These are phyloP conservation scores for Globisporangium iwayamae DNA, from an alignment of 352 stramenopile genomes.

Conservation along the genomic window DNA sequence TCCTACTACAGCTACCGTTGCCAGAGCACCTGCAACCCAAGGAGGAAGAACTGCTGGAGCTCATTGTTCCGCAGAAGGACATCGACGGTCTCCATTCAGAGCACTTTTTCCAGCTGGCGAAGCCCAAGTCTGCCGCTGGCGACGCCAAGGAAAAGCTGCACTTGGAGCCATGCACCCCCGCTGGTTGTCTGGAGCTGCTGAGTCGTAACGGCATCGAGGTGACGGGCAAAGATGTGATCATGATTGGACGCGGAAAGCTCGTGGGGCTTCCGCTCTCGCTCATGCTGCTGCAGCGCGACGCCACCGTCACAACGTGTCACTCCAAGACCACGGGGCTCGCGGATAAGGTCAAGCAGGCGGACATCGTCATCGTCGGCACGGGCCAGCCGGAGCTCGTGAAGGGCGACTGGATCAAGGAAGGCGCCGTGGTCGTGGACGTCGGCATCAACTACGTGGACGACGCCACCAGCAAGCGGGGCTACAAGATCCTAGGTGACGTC, in stretches of 20 bases:
- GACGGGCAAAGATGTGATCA: conserved; percentile 93
- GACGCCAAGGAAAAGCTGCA: conserved; percentile 35
- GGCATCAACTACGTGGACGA: conserved; percentile 98
- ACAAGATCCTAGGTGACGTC: conserved; percentile 97
- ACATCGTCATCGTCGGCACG: conserved; percentile 96
- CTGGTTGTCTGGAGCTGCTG: conserved; percentile 73
- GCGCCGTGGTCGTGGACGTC: conserved; percentile 98
- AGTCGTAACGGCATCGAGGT: conserved; percentile 82
- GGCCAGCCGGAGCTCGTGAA: conserved; percentile 94
- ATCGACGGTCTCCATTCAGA: conserved; percentile 98
- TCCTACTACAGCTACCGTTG: conserved; percentile 93
- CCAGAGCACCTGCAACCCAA: conserved; percentile 52
- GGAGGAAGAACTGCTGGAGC: conserved; percentile 90
- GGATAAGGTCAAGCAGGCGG: conserved; percentile 72
- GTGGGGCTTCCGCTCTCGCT: conserved; percentile 96
- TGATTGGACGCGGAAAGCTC: conserved; percentile 96
- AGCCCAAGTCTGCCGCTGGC: conserved; percentile 16
- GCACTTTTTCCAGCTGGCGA: conserved; percentile 93
- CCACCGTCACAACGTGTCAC: conserved; percentile 97
- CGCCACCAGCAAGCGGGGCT: conserved; percentile 58
- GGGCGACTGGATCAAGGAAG: conserved; percentile 95
- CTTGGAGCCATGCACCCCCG: conserved; percentile 90
- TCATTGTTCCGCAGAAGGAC: conserved; percentile 93
- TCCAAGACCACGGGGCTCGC: conserved; percentile 83
- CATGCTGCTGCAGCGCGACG: conserved; percentile 93